These are phyloP conservation scores for Cercophora samala DNA, from an alignment of 495 filamentous ascomycete species.

Conservation along the genomic window DNA sequence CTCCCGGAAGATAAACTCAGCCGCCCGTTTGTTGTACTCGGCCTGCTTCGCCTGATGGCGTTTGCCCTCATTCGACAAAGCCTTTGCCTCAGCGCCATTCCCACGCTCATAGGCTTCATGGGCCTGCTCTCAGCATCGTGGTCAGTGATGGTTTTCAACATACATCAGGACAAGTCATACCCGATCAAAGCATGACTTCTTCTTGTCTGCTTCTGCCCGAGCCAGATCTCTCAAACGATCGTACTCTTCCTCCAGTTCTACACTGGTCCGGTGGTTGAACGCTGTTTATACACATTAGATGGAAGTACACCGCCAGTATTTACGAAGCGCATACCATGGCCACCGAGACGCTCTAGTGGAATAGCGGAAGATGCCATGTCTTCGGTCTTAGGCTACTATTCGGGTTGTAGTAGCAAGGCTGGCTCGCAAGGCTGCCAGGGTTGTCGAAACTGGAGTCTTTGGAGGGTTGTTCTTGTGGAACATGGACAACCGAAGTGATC, in stretches of 20 bases:
- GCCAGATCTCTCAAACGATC: conserved; percentile 85
- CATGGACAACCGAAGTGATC: not conserved
- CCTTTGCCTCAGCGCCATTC: conserved; percentile 74
- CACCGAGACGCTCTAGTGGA: conserved; percentile 62
- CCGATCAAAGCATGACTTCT: conserved; percentile 67
- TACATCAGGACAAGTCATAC: conserved; percentile 40
- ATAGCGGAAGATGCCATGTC: conserved; percentile 52
- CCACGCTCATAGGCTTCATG: conserved; percentile 76
- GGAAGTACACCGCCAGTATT: conserved; percentile 4
- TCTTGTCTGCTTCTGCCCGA: conserved; percentile 70
- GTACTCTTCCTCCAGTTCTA: conserved; percentile 78
- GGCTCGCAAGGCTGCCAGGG: not conserved
- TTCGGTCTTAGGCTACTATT: not conserved
- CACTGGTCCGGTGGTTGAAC: conserved; percentile 72
- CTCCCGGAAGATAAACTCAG: conserved; percentile 89
- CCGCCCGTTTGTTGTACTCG: conserved; percentile 80
- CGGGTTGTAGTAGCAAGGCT: not conserved
- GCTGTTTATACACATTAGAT: conserved; percentile 46
- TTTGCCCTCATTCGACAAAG: conserved; percentile 81
- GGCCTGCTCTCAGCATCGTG: conserved; percentile 43
- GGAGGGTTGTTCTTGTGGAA: conserved; percentile 1
- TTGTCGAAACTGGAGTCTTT: not conserved
- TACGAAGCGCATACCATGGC: conserved; percentile 45
- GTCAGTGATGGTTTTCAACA: conserved; percentile 12
- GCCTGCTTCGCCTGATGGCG: conserved; percentile 73